A percentile compares a stretch with the other conserved stretches of the same genome.
These are phyloP conservation scores for Fusarium haematococcum DNA, from an alignment of 2,329 filamentous ascomycete genomes.

Conservation along the genomic window DNA sequence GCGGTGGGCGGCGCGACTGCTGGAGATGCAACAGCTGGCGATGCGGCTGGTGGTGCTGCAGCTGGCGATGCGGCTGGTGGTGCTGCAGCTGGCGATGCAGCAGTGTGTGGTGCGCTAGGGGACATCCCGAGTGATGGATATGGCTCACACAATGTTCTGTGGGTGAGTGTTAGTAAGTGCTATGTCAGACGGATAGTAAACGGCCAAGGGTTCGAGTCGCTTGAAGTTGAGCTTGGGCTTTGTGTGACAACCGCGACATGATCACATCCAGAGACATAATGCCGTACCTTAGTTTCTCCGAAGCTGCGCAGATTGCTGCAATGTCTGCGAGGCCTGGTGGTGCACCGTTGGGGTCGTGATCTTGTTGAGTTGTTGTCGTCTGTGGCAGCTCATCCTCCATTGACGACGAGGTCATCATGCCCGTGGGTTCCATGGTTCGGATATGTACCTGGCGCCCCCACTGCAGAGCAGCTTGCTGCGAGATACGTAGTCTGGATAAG, in stretches of 20 bases:
- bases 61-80: background rate
- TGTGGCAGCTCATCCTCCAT: conserved; percentile 62
- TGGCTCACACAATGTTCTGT: conserved; percentile 32
- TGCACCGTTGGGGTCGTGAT: conserved; percentile 61
- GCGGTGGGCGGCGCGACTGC: background rate
- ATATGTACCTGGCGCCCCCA: background rate
- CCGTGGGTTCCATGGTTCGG: background rate
- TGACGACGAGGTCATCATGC: conserved; percentile 23
- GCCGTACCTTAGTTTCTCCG: conserved; percentile 57
- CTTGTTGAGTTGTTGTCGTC: conserved; percentile 63
- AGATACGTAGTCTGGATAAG: background rate
- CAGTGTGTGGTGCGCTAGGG: conserved; percentile 53
- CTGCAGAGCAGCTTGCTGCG: background rate
- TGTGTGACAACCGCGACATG: background rate
- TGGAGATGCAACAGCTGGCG: background rate
- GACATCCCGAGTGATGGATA: conserved; percentile 42
- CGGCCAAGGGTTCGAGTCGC: background rate
- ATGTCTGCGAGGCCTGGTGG: conserved; percentile 45
- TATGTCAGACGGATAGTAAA: conserved; percentile 10
- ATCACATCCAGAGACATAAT: background rate
- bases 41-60: background rate
- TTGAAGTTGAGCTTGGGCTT: background rate
- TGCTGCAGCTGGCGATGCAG: conserved; percentile 16
- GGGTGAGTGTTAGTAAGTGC: conserved; percentile 29
- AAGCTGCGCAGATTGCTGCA: background rate